phyloP scores from a whole-genome alignment of 139 green algal species.

The Ettlia oleoabundans region DNA sequence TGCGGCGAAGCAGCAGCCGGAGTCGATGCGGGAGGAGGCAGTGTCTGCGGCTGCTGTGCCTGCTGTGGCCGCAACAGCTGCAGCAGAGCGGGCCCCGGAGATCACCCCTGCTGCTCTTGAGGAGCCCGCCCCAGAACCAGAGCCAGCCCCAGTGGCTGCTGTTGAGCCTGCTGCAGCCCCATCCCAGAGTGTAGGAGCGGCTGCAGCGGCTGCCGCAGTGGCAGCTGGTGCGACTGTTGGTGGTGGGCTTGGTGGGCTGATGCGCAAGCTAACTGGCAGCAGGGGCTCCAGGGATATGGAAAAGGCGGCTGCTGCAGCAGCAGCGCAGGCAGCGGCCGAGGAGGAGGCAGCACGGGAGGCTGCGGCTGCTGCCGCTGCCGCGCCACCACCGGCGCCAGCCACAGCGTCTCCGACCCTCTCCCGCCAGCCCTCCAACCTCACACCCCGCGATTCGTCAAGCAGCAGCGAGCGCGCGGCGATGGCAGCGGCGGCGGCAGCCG shows the following conservation, averaged over 20 bases:
- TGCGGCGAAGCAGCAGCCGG: background rate
- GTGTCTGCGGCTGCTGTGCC: background rate
- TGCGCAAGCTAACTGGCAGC: slow-evolving; percentile 26
- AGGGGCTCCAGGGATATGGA: background rate
- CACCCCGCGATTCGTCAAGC: background rate
- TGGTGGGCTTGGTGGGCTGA: slow-evolving; percentile 9
- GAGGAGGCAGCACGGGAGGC: background rate
- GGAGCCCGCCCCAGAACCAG: background rate
- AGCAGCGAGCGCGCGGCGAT: background rate
- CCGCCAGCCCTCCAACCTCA: background rate
- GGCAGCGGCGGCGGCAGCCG: too few relatives aligned
- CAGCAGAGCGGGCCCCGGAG: background rate
- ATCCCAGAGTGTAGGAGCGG: background rate
- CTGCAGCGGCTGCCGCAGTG: background rate
- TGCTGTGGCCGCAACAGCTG: background rate
- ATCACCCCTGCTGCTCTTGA: background rate
- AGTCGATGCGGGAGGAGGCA: background rate
- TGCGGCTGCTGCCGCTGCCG: background rate
- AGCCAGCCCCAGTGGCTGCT: background rate
- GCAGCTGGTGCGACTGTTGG: background rate
- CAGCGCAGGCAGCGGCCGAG: background rate
- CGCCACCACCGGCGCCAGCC: background rate
- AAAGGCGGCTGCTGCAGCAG: background rate
- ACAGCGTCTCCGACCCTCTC: background rate
- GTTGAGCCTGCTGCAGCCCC: background rate